Base-by-base conservation (phyloP, 257 asterid genomes). In the Solanum virginianum region DNA sequence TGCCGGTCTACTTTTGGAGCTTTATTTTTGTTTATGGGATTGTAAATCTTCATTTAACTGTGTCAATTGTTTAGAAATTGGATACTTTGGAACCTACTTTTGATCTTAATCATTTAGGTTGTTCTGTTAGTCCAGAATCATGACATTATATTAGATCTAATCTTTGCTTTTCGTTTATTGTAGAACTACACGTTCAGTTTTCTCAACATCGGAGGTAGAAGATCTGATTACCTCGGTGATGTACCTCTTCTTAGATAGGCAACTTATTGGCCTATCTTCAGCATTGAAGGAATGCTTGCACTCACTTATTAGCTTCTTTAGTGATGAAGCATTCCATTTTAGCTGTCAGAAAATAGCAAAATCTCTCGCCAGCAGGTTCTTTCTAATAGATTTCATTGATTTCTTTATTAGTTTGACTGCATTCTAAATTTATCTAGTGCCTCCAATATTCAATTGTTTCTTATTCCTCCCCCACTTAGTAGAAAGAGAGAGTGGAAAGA, bases 211-310 rank as follows among this genome's bases (percentile, higher is more conserved):
- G 86, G 98, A 97, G 86, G 96, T 91, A 85, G 97, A 92, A 90
- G 98, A 97, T 29, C 86, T 97, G 90, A 87, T 91, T 59, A 88
- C 83, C 84, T 86, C 91, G 83, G 88, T 95, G 51, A 88, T 92
- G 81, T 88, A 89, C 55, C 87, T 95, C 88, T 94, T 92, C 87
- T 90, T 97, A 45, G 99, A 97, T 83, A 97, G 98, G 57, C 90
- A 88, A 91, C 90, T 95, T 82, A 68, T 92, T 39, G 97, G 98
- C 87, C 92, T 97, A 20, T 90, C 91, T n/a, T 84, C 85, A 85
- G 45, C 84, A 26, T 88, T 97, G 90, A 82, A 85, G 39, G 93
- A 93, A 86, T 91, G 93, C 88, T 65, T 95, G 91, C 82, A 80
- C 85, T 92, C 97, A 68, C 88, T 90, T 56, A 57, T 92, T 53